A percentile compares a stretch with the other conserved stretches of the same genome.
Conservation (phyloP, 2,329 filamentous ascomycete species). For the Zymoseptoria pseudotritici region DNA sequence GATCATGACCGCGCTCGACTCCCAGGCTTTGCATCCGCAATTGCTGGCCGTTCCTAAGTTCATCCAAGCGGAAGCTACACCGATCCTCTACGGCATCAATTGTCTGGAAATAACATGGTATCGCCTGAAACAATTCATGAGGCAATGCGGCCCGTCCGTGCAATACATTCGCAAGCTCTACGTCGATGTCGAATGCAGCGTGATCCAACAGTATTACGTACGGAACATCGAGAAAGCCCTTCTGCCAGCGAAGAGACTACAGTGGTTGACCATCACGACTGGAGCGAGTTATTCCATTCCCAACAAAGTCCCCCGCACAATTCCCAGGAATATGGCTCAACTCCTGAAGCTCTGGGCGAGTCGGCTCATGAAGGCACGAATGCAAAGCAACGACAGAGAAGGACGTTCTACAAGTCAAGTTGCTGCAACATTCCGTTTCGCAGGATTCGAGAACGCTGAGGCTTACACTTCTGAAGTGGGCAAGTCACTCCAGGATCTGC, state of each 20-base stretch:
- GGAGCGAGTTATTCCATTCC: too few relatives aligned
- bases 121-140: not conserved
- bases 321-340: not conserved
- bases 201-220: not conserved
- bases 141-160: not conserved
- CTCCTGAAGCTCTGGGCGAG: not conserved
- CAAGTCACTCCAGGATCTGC: not conserved
- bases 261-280: not conserved
- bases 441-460: not conserved
- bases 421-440: not conserved
- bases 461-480: not conserved
- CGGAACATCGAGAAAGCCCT: not conserved
- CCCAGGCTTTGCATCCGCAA: not conserved
- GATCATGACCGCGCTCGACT: not conserved
- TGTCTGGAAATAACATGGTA: not conserved
- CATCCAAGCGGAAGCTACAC: not conserved
- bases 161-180: not conserved
- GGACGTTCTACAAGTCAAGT: not conserved
- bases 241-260: not conserved
- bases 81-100: not conserved
- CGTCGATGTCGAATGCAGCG: not conserved
- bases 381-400: not conserved
- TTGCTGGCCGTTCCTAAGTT: not conserved
- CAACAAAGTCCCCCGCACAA: not conserved
- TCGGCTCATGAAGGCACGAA: not conserved